These are phyloP conservation scores for Phaeolepiota aurea DNA, from an alignment of 768 basidiomycete species.

Conservation along the genomic window DNA sequence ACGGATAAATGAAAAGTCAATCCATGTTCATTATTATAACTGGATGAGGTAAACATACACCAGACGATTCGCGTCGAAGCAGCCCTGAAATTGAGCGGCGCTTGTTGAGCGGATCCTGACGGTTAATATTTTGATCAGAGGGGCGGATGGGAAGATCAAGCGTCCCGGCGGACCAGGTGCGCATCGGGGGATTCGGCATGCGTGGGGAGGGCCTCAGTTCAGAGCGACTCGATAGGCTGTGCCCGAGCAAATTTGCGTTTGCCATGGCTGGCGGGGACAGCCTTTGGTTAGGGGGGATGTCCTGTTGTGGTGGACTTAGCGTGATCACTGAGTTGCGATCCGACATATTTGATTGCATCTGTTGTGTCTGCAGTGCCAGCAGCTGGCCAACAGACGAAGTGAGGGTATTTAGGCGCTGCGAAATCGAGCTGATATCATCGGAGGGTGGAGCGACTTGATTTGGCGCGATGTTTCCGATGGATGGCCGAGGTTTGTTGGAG, in stretches of 20 bases:
- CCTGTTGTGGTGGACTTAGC: constrained; percentile 33
- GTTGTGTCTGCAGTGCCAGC: constrained; percentile 72
- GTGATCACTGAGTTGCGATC: constrained; percentile 33
- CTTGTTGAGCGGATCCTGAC: constrained; percentile 40
- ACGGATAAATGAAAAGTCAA: constrained; percentile 7
- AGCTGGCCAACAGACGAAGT: constrained; percentile 83
- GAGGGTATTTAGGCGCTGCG: constrained; percentile 69
- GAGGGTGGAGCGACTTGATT: constrained; percentile 51
- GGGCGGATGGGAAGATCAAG: constrained; percentile 64
- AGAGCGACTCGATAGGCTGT: constrained; percentile 56
- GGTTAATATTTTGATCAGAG: constrained; percentile 33
- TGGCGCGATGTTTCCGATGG: constrained; percentile 62
- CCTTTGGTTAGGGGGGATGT: constrained; percentile 38
- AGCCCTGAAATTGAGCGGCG: constrained; percentile 66
- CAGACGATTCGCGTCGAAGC: constrained; percentile 67
- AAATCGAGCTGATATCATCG: constrained; percentile 71
- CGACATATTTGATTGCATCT: constrained; percentile 39
- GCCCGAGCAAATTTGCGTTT: constrained; percentile 37
- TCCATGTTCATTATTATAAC: not conserved
- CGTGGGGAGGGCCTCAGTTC: constrained; percentile 56
- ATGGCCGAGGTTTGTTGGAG: constrained; percentile 46
- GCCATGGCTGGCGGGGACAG: constrained; percentile 32
- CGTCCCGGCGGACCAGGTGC: constrained; percentile 81
- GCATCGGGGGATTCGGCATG: constrained; percentile 60
- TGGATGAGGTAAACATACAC: constrained; percentile 38